Evolutionary conservation across 1,284 basidiomycete genomes (phyloP), one percentile per base, ranked within the genome.

Genomic region (Ustilago cynodontis): DNA sequence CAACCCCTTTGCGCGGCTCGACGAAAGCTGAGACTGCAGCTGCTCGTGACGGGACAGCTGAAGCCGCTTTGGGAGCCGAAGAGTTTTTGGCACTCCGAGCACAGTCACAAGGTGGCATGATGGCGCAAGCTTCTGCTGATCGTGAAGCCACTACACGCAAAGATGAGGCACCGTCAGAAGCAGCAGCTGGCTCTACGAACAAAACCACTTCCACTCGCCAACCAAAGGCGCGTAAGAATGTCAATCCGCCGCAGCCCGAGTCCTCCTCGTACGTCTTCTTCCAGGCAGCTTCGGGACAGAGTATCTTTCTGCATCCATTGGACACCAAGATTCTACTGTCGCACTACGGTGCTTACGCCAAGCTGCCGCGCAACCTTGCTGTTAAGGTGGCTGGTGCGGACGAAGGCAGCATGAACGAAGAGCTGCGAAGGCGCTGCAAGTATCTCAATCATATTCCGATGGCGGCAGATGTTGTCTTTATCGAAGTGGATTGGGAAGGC

Each of bases 391-490:
- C 94, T 76, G 91, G 91, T 3, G 90, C 90, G 26, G 90, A 92
- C 10, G 88, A 89, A 58, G 88, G 88, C 0, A 86, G 90, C 90
- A 71, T 91, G 92, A 93, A 95, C 84, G 95, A 95, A 67, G 94
- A 98, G 68, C 88, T 99, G 24, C 91, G 95, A 53, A 93, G 94
- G 86, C 91, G 95, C 50, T 98, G 94, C 89, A 98, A 96, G 86
- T 99, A 98, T 87, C 92, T 99, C 63, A 91, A 90, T 2, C 95
- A 98, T 86, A 89, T 98, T 73, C 94, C 96, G 0, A 92, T 94
- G 77, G 92, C 94, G 53, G 92, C 93, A 16, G 95, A 98, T 84
- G 93, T 98, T 47, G 92, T 95, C 14, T 98, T 99, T 85, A 89
- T 98, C 67, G 95, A 99, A 87, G 91, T 94, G 3, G 92, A 98